A percentile compares a stretch with the other conserved stretches of the same genome.
Evolutionary conservation across 2,329 filamentous ascomycete species (phyloP).

Genomic region (Akanthomyces dipterigenus): DNA sequence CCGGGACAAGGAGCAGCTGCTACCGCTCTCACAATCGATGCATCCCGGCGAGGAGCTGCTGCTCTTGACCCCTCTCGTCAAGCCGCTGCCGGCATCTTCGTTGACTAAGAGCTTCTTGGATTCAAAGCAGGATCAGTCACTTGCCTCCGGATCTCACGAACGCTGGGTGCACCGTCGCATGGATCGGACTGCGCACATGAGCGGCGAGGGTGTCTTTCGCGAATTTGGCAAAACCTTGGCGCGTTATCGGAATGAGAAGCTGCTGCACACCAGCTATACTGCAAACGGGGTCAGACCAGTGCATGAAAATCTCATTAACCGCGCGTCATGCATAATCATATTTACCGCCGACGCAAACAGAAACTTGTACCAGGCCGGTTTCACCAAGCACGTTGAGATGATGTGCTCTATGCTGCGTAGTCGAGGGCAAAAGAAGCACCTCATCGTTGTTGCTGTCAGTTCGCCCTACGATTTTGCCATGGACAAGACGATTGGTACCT

Average conservation of each 20-base stretch:
- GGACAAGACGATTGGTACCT: constrained; percentile 84
- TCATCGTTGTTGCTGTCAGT: constrained; percentile 87
- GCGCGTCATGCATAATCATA: constrained; percentile 81
- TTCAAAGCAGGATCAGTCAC: constrained; percentile 33
- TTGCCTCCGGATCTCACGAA: constrained; percentile 40
- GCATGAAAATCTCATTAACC: constrained; percentile 85
- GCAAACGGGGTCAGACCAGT: constrained; percentile 87
- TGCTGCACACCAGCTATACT: constrained; percentile 91
- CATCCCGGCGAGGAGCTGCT: constrained; percentile 84
- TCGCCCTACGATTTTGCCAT: constrained; percentile 96
- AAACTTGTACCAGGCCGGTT: constrained; percentile 88
- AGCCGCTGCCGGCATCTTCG: constrained; percentile 84
- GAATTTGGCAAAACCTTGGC: constrained; percentile 86
- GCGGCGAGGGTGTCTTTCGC: constrained; percentile 85
- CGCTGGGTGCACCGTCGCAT: constrained; percentile 49
- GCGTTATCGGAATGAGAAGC: constrained; percentile 74
- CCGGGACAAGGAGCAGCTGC: constrained; percentile 74
- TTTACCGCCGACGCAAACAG: constrained; percentile 90
- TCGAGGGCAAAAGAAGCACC: constrained; percentile 74
- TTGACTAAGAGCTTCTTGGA: constrained; percentile 66
- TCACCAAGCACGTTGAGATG: constrained; percentile 94
- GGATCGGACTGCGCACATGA: constrained; percentile 65
- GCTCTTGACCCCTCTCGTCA: constrained; percentile 80
- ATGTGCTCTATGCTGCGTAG: constrained; percentile 80
- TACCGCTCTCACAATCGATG: constrained; percentile 76